phyloP scores from a whole-genome alignment of 306 rosid species.

The Castanea sativa region DNA sequence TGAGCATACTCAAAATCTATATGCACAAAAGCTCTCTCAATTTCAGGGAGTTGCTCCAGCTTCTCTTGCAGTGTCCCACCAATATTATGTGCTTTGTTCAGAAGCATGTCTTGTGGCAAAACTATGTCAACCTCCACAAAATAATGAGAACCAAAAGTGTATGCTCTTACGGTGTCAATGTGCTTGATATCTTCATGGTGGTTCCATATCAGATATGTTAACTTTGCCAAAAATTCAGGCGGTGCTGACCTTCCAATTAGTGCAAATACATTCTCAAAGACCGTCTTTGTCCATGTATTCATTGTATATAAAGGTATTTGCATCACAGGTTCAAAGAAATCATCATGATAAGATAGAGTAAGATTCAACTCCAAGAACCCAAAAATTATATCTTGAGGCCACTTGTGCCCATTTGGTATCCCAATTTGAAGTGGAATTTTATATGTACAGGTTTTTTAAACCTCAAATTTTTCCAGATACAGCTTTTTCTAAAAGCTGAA shows the following conservation, averaged over 20 bases:
- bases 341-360: too few relatives aligned
- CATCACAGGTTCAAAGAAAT: not conserved
- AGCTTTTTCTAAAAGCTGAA: too few relatives aligned
- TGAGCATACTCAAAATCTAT: slow-evolving; percentile 72
- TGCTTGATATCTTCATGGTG: slow-evolving; percentile 67
- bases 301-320: slow-evolving; percentile 85
- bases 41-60: slow-evolving; percentile 67
- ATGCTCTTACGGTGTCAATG: slow-evolving; percentile 76
- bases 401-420: too few relatives aligned
- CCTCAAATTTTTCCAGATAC: too few relatives aligned
- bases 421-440: too few relatives aligned
- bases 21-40: slow-evolving; percentile 91
- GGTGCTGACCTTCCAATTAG: slow-evolving; percentile 76
- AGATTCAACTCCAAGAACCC: too few relatives aligned
- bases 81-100: slow-evolving; percentile 67
- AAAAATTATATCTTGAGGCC: too few relatives aligned
- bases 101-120: slow-evolving; percentile 58
- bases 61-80: slow-evolving; percentile 87
- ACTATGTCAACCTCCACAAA: slow-evolving; percentile 87
- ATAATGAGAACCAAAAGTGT: slow-evolving; percentile 66
- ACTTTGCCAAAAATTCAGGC: slow-evolving; percentile 75
- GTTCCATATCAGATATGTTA: slow-evolving; percentile 82
- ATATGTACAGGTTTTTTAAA: too few relatives aligned
- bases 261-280: slow-evolving; percentile 85
- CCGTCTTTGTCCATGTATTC: slow-evolving; percentile 79